Evolutionary conservation across 768 basidiomycete species (phyloP).

Genomic region (Naematelia encephala): DNA sequence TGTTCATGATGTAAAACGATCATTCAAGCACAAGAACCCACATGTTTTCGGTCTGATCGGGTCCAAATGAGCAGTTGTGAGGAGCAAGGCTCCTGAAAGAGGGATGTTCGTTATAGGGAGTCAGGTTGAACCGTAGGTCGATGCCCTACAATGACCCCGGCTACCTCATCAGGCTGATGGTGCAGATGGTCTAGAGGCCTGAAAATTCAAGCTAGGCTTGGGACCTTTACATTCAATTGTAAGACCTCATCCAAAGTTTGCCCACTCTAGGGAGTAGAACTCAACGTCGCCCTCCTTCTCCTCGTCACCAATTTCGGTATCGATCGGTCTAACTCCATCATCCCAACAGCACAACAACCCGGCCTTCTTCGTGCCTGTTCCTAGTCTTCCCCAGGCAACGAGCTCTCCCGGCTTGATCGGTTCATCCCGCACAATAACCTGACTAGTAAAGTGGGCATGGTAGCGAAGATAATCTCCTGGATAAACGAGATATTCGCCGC

Average conservation of each 20-base stretch:
- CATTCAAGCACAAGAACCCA: too few relatives aligned
- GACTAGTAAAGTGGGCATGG: conserved; percentile 91
- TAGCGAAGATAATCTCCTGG: conserved; percentile 94
- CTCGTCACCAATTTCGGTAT: conserved; percentile 56
- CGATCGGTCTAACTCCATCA: conserved; percentile 54
- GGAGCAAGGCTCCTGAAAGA: too few relatives aligned
- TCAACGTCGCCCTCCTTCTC: conserved; percentile 56
- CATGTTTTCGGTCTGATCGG: too few relatives aligned
- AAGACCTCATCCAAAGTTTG: conserved; percentile 48
- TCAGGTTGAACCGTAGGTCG: too few relatives aligned
- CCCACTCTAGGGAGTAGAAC: conserved; percentile 53
- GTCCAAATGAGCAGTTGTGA: too few relatives aligned
- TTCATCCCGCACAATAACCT: conserved; percentile 62
- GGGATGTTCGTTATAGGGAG: too few relatives aligned
- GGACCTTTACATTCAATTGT: too few relatives aligned
- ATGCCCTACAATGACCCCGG: too few relatives aligned
- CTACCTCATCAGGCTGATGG: too few relatives aligned
- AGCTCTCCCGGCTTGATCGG: conserved; percentile 83
- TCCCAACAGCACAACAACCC: conserved; percentile 89
- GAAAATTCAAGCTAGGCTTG: too few relatives aligned
- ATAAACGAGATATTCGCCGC: conserved; percentile 93
- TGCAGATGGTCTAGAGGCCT: too few relatives aligned
- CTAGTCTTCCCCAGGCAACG: conserved; percentile 89
- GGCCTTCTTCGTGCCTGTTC: conserved; percentile 95
- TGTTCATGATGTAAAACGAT: too few relatives aligned